phyloP scores from a whole-genome alignment of 2,329 filamentous ascomycete species.

The Alternaria brassicicola region DNA sequence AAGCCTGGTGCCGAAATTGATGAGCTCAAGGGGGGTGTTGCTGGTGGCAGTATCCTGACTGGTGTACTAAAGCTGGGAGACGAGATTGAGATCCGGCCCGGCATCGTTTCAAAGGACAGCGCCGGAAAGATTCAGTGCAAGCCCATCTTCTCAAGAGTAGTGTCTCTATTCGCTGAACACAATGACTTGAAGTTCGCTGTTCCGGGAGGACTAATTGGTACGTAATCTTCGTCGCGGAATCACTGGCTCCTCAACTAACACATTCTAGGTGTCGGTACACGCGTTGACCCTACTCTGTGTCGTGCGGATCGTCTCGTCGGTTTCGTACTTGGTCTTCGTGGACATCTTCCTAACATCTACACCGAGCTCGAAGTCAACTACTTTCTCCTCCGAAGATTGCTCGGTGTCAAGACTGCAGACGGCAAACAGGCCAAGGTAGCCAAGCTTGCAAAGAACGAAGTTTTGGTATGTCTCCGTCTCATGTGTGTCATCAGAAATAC shows the following conservation, averaged over 20 bases:
- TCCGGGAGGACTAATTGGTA: constrained; percentile 88
- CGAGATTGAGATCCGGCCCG: constrained; percentile 98
- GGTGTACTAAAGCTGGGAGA: constrained; percentile 97
- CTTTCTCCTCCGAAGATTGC: constrained; percentile 90
- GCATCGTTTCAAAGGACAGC: constrained; percentile 95
- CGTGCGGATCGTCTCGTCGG: constrained; percentile 98
- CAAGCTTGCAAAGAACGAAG: constrained; percentile 97
- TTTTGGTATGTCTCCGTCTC: constrained; percentile 60
- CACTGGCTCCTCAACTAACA: constrained; percentile 16
- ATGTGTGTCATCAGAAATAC: not conserved
- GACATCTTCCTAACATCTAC: constrained; percentile 94
- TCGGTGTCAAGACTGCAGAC: constrained; percentile 96
- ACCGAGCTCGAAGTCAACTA: constrained; percentile 98
- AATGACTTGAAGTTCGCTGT: constrained; percentile 99
- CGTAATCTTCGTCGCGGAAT: constrained; percentile 7
- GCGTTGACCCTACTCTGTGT: constrained; percentile 96
- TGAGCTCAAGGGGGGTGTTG: constrained; percentile 97
- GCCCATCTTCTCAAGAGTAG: constrained; percentile 93
- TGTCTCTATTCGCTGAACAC: constrained; percentile 94
- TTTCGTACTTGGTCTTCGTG: constrained; percentile 94
- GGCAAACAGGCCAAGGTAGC: constrained; percentile 99
- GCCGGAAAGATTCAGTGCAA: constrained; percentile 94
- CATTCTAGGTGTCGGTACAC: constrained; percentile 80
- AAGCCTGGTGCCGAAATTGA: constrained; percentile 99
- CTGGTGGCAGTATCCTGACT: constrained; percentile 93